Evolutionary conservation across 768 basidiomycete genomes (phyloP).

Genomic region (Pisolithus orientalis): DNA sequence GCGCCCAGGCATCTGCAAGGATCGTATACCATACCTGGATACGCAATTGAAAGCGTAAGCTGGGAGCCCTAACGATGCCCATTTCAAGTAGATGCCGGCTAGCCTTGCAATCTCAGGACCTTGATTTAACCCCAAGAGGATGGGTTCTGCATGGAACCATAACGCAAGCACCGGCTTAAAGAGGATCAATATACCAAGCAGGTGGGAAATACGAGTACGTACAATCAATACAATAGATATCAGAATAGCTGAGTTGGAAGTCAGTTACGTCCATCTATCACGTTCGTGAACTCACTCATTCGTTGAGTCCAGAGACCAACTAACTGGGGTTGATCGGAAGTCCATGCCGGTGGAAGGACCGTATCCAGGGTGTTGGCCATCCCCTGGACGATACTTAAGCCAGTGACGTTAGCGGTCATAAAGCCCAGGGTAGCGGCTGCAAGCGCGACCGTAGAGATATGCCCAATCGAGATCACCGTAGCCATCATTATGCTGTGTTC

Average conservation of each 20-base stretch:
- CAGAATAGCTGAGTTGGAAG: conserved; percentile 29
- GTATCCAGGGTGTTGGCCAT: conserved; percentile 86
- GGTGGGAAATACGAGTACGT: conserved; percentile 18
- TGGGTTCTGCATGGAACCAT: conserved; percentile 79
- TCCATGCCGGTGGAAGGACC: conserved; percentile 92
- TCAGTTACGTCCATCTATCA: conserved; percentile 55
- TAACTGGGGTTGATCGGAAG: conserved; percentile 72
- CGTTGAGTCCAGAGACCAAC: conserved; percentile 90
- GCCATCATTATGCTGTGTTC: conserved; percentile 86
- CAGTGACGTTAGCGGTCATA: conserved; percentile 62
- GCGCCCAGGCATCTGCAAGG: background rate
- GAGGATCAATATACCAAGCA: background rate
- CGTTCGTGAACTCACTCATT: conserved; percentile 51
- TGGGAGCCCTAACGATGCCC: conserved; percentile 72
- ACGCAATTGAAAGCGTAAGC: conserved; percentile 57
- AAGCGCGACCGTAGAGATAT: conserved; percentile 82
- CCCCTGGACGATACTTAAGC: conserved; percentile 68
- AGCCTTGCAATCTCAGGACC: conserved; percentile 78
- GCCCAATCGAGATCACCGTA: conserved; percentile 83
- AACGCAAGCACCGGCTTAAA: conserved; percentile 49
- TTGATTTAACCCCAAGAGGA: conserved; percentile 71
- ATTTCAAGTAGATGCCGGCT: conserved; percentile 72
- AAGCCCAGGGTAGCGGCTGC: conserved; percentile 75
- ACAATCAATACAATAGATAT: conserved; percentile 34
- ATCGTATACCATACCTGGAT: conserved; percentile 32